phyloP scores from a whole-genome alignment of 768 basidiomycete genomes.

The Arthromyces matolae region DNA sequence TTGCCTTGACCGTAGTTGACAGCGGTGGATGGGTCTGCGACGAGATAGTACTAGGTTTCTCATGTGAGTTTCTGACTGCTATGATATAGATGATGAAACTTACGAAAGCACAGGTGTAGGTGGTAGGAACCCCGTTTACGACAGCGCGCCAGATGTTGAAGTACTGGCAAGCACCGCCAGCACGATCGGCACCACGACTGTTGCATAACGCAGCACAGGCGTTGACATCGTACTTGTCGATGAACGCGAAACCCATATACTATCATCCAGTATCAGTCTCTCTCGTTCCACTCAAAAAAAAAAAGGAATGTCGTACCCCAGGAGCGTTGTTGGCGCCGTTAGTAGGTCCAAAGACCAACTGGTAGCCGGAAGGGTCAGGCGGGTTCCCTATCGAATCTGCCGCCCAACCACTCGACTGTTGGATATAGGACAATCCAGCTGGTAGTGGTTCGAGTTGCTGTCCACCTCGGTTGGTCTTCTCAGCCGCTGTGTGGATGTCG shows the following conservation, averaged over 20 bases:
- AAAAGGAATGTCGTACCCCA: slow-evolving; percentile 12
- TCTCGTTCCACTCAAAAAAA: no score
- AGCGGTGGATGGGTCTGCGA: slow-evolving; percentile 41
- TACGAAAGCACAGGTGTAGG: slow-evolving; percentile 49
- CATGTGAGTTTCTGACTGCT: background rate
- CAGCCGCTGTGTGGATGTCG: no score
- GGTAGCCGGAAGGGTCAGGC: slow-evolving; percentile 39
- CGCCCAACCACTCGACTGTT: slow-evolving; percentile 42
- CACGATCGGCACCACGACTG: slow-evolving; percentile 35
- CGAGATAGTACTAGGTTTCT: slow-evolving; percentile 36
- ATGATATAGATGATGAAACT: slow-evolving; percentile 6
- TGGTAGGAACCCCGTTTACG: slow-evolving; percentile 41
- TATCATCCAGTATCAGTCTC: slow-evolving; percentile 16
- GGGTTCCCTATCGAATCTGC: slow-evolving; percentile 34
- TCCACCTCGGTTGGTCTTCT: slow-evolving; percentile 44
- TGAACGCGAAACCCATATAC: slow-evolving; percentile 52
- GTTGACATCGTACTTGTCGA: slow-evolving; percentile 43
- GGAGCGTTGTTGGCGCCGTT: slow-evolving; percentile 40
- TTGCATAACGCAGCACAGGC: slow-evolving; percentile 45
- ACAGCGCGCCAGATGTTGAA: slow-evolving; percentile 54
- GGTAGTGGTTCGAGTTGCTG: slow-evolving; percentile 36
- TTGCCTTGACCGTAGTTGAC: slow-evolving; percentile 44
- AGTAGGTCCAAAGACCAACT: slow-evolving; percentile 43
- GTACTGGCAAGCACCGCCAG: slow-evolving; percentile 45
- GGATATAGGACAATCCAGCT: slow-evolving; percentile 38